A percentile compares a stretch with the other conserved stretches of the same genome.
Evolutionary conservation across 106 monocot genomes (phyloP).

Genomic region (Dendrobium officinale): DNA sequence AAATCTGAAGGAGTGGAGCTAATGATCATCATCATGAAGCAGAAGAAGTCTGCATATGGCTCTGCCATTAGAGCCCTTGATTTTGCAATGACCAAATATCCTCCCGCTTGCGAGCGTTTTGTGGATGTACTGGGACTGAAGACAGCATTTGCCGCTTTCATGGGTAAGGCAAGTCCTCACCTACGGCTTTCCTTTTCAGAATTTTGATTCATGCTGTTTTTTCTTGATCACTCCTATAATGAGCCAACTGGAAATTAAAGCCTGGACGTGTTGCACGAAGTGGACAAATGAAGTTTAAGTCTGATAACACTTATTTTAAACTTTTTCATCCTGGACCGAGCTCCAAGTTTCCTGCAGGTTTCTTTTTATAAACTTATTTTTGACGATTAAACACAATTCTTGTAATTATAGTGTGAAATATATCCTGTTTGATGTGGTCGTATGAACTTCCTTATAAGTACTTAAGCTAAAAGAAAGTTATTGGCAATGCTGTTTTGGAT

Average conservation of each 20-base stretch:
- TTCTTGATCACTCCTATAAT: background rate
- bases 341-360: background rate
- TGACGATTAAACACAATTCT: background rate
- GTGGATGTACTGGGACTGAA: conserved; percentile 96
- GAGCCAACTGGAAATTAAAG: background rate
- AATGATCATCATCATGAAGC: conserved; percentile 99
- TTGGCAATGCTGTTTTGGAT: too few relatives aligned
- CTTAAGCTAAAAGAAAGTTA: too few relatives aligned
- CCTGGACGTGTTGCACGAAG: background rate
- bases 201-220: background rate
- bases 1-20: conserved; percentile 86
- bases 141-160: conserved; percentile 96
- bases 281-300: background rate
- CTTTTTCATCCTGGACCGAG: background rate
- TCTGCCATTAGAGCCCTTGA: conserved; percentile 77
- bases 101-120: conserved; percentile 89
- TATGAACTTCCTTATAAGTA: too few relatives aligned
- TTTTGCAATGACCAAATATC: conserved; percentile 98
- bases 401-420: too few relatives aligned
- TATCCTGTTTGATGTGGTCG: too few relatives aligned
- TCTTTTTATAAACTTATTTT: background rate
- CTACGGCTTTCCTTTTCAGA: conserved; percentile 3
- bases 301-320: background rate
- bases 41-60: conserved; percentile 87
- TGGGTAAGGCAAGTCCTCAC: conserved; percentile 96